Conservation (phyloP, 805 yeast species). For the Wickerhamiella australiensis region DNA sequence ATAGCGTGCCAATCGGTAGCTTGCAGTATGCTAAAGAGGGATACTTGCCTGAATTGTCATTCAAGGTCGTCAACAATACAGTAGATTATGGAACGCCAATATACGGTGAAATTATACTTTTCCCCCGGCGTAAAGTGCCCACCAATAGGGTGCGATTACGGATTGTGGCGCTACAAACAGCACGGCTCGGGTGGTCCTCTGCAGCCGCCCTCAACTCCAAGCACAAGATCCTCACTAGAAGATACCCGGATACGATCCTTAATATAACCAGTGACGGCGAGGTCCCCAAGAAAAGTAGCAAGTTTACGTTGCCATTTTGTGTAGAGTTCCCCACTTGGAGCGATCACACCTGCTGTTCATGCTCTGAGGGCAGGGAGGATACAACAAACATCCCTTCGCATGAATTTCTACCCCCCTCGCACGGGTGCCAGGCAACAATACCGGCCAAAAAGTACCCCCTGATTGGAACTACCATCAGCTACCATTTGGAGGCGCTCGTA, state of each 20-base stretch:
- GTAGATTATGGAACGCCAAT: conserved; percentile 5
- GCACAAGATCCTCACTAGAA: neutral
- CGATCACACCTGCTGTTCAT: conserved; percentile 1
- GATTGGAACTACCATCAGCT: neutral
- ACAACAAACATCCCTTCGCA: neutral
- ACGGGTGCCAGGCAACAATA: neutral
- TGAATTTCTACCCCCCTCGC: conserved; percentile 5
- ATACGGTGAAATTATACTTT: conserved; percentile 2
- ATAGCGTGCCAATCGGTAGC: neutral
- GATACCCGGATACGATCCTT: neutral
- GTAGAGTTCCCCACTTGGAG: conserved; percentile 6
- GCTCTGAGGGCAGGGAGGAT: neutral
- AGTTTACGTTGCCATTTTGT: conserved; percentile 2
- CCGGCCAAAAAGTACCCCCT: neutral
- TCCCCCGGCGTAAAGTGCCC: conserved; percentile 6
- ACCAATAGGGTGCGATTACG: neutral
- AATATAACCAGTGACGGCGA: neutral
- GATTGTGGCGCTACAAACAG: neutral
- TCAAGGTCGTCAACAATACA: neutral
- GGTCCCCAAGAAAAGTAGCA: neutral
- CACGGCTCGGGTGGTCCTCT: neutral
- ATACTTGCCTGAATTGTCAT: conserved; percentile 3
- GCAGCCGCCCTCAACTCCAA: neutral
- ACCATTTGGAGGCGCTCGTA: neutral
- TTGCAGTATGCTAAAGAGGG: neutral